Base-by-base conservation (phyloP, 352 stramenopile genomes). In the Globisporangium acanthophoron region DNA sequence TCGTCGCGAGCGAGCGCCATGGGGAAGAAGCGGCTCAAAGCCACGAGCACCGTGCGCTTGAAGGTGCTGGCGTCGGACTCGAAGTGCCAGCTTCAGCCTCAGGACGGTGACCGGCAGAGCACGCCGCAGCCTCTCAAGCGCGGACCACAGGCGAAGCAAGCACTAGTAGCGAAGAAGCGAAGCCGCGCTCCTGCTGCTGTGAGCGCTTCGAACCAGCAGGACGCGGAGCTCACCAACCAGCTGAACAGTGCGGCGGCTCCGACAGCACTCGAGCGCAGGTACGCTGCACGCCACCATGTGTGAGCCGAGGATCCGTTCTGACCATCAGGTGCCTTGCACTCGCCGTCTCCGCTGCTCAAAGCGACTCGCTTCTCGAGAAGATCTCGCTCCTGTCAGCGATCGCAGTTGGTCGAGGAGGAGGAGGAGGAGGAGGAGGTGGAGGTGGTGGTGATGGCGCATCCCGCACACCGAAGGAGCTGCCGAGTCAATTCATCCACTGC, bases 401-500 rank as follows among this genome's bases (percentile, higher is more conserved):
- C 24, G 40, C 39, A 45, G 12, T 55, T n/a, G 50, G 50, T 15
- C 50, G 35, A 21, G 3, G 18, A 9, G 18, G 50, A n/a, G 39
- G 47, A 16, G 31, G n/a, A 33, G 39, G 45, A 13, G 39, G 43
- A 16, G 39, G 12, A 40, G 39, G 41, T 13, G 39, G 29, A 35
- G 27, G 15, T 24, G 35, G 39, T 1, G 46, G n/a, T 27, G 31
- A 33, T 9, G 37, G 48, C 3, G 35, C 35, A 12, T 40, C 11
- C 35, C 35, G 35, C 12, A 65, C 57, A 9, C 59, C 64, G 6
- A 57, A 51, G n/a, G 76, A 87, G 48, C 66, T 93, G 35, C 83
- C 83, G 13, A 70, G 78, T 13, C 77, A 90, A 54, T 80, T 90
- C 29, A 58, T 91, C 8, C 79, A 91, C 55, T 59, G 61, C 18